Base-by-base conservation (phyloP, 306 rosid species). In the Glycine tomentella region DNA sequence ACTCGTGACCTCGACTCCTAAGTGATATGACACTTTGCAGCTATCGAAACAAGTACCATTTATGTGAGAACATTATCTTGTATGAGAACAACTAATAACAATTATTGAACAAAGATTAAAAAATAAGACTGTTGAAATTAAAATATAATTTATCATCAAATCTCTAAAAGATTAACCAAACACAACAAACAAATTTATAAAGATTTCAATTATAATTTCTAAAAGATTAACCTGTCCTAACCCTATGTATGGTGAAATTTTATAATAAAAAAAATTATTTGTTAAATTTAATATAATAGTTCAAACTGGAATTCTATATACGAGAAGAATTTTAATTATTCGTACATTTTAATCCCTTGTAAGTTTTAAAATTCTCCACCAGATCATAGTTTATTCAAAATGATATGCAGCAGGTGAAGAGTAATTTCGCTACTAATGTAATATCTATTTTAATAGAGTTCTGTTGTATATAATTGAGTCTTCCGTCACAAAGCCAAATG, bases 361-460 rank as follows among this genome's bases (percentile, higher is more conserved):
- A 50, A 50, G 9, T 64, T 36, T 36, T 13, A 12, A 36, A 64
- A 7, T 8, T 40, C 51, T 40, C 48, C 51, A 4, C 72, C 20
- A 17, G 10, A 42, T 10, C 57, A 45, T 53, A 20, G 16, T n/a
- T 46, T 68, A 16, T 5, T 3, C 13, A 25, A 67, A 17, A 56
- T 44, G 55, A 16, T 8, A 46, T 25, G 14, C 15, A 69, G 62
- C 20, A 45, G 70, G 62, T 36, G 2, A 44, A 57, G 14, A 34
- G 71, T 50, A 79, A 70, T 38, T 59, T 79, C 16, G 71, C 44
- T 70, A 44, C 78, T 66, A 0, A 42, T 7, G 46, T 25, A 8
- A 20, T 14, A 55, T 55, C 12, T n/a, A 40, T 40, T 42, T 53
- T 42, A 9, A 59, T 46, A 67, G 50, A 78, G 50, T 68, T 68